Evolutionary conservation across 495 filamentous ascomycete species (phyloP), one percentile per base, ranked within the genome.

Genomic region (Tuber borchii): DNA sequence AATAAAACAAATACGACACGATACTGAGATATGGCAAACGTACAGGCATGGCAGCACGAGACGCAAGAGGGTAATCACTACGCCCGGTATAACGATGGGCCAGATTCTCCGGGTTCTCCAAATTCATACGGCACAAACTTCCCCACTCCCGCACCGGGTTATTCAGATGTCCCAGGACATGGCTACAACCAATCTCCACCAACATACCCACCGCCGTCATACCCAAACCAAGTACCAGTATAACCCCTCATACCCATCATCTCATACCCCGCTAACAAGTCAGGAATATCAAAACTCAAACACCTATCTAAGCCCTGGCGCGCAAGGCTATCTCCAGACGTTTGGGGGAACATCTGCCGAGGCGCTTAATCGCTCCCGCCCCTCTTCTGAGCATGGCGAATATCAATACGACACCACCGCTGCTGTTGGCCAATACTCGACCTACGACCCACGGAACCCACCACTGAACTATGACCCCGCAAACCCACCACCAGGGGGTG

Each of bases 401-500:
- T 31, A 61, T 61, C 26, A 44, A n/a, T 40, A 37, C 73, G 71
- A 71, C 17, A 40, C 56, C 51, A 71, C 45, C 22, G 43, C 61
- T 45, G 65, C 77, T 26, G 43, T 43, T 44, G 69, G 76, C 22
- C 42, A 73, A n/a, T 65, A 75, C 37, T 31, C 26, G 26, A 70
- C 31, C 31, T 73, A 75, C 39, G 77, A 43, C 43, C 26, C 51
- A 61, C 51, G 51, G 51, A 12, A 61, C n/a, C 51, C 56, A 34
- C 76, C 76, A 4, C 72, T 56, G 31, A 20, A 37, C 20, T 78
- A 79, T 44, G 76, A 79, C 12, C 76, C 72, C 14, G 72, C 71
- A 16, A 65, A 69, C 39, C 44, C 75, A 17, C 69, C 72, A 81
- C 56, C 56, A 17, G 56, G 56, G 56, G 70, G 83, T 80, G 87